Base-by-base conservation (phyloP, 2,329 filamentous ascomycete genomes). In the Clonostachys rhizophaga region DNA sequence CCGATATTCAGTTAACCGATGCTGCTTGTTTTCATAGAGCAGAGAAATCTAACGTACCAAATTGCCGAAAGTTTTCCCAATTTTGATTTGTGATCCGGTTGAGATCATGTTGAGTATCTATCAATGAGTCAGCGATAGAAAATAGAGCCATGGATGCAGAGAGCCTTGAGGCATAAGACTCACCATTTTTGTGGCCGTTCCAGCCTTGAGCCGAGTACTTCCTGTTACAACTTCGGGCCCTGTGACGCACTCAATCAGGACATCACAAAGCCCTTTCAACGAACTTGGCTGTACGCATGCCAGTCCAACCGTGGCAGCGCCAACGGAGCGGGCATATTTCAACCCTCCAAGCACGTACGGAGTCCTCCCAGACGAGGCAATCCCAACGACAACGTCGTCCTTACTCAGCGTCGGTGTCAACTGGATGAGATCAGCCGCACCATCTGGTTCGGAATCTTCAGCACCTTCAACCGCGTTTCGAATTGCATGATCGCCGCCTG, bases 201-300 rank as follows among this genome's bases (percentile, higher is more conserved):
- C 70, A 2, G 70, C 69, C 51, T 73, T 73, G 48, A 73, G 58
- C 33, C 70, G 57, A 2, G 70, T 74, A 51, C 70, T 74, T 3
- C 70, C 70, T n/a, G 69, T 69, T 4, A 72, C 60, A 5, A 69
- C 64, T 52, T 72, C 70, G 2, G 69, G 62, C 0, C 70, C 70
- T 2, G 68, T 66, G 3, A 72, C 55, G n/a, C 63, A 57, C 16
- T 56, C 57, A 44, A 72, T 69, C 45, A 70, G 43, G 42, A 45
- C 36, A 47, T 57, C 55, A 4, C 55, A 51, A 43, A 59, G 17
- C n/a, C 14, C 14, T n/a, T 18, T 18, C 36, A 39, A 18, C 12
- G 17, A n/a, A 39, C 36, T 39, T 55, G 48, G 51, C 52, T 40
- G 54, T 48, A 64, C 59, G 47, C 69, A 72, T 3, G 64, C 63